Percentiles rank a stretch among this genome's conserved stretches.
Conservation (phyloP, 495 filamentous ascomycete species). For the Hypoxylon crocopeplum region DNA sequence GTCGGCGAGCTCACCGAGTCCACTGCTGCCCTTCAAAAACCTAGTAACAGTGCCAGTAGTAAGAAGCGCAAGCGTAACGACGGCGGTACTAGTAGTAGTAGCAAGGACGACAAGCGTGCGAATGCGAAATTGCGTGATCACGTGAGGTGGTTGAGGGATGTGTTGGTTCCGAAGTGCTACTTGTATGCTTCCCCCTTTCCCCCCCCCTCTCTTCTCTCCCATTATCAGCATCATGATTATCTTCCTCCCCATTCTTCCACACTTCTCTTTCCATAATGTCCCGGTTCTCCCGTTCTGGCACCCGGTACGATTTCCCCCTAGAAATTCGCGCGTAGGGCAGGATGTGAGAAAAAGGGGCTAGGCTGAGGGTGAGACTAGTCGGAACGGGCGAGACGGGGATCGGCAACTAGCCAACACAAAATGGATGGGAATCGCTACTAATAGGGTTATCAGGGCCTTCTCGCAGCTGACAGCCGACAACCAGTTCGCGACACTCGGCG, state of each 20-base stretch:
- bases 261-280: not conserved
- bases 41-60: constrained; percentile 6
- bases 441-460: constrained; percentile 59
- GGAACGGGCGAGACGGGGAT: too few relatives aligned
- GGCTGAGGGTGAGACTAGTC: too few relatives aligned
- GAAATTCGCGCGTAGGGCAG: too few relatives aligned
- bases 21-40: constrained; percentile 1
- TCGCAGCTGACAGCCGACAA: constrained; percentile 72
- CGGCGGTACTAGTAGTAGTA: constrained; percentile 22
- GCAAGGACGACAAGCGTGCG: constrained; percentile 20
- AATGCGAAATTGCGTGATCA: constrained; percentile 27
- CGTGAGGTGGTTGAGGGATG: constrained; percentile 46
- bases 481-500: constrained; percentile 80
- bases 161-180: constrained; percentile 40
- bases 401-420: not conserved
- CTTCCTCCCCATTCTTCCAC: not conserved
- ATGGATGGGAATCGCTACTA: not conserved
- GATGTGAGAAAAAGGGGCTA: too few relatives aligned
- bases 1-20: constrained; percentile 46
- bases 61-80: constrained; percentile 33
- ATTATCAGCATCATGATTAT: not conserved
- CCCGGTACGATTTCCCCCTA: too few relatives aligned
- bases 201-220: not conserved
- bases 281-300: too few relatives aligned
- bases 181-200: constrained; percentile 36